Base-by-base conservation (phyloP, 1,284 basidiomycete genomes). In the Inonotus obliquus region DNA sequence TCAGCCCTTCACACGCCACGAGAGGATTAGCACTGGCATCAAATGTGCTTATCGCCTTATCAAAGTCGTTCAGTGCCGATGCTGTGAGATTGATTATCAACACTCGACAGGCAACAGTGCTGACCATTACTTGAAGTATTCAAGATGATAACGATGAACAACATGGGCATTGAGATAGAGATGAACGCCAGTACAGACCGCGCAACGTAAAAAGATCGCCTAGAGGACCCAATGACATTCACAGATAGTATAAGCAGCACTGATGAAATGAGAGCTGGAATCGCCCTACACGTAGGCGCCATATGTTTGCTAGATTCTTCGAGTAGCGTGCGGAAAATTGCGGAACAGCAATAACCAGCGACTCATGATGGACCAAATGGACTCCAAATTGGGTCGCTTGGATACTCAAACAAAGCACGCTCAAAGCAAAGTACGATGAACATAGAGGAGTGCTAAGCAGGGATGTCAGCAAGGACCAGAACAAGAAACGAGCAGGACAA, bases 381-480 rank as follows among this genome's bases (percentile, higher is more conserved):
- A n/a, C n/a, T n/a, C n/a, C n/a, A n/a, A 7, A 61, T 27, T 17
- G 58, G 57, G 41, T 65, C 48, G 23, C 17, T 17, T 2, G 63
- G 61, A 57, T 60, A 47, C 29, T 67, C 65, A n/a, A 56, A 47
- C 10, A 68, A 9, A 1, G 67, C 67, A 37, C 65, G 62, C 5
- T 63, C 67, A 49, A 68, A 68, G 44, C 58, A 67, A n/a, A n/a
- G n/a, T n/a, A n/a, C n/a, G n/a, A n/a, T 68, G 66, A 4, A 68
- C 32, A 45, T 65, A 65, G 23, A 65, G 47, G 4, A 67, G 37
- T 14, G 61, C 66, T 67, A 29, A n/a, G 19, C 13, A 1, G 5
- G 51, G n/a, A n/a, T 52, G 9, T 13, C 17, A 35, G 7, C 7
- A 27, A 17, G 19, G 27, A n/a, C 9, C 23, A 2, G n/a, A n/a